Conservation (phyloP, 805 yeast genomes). For the Suhomyces pyralidae region DNA sequence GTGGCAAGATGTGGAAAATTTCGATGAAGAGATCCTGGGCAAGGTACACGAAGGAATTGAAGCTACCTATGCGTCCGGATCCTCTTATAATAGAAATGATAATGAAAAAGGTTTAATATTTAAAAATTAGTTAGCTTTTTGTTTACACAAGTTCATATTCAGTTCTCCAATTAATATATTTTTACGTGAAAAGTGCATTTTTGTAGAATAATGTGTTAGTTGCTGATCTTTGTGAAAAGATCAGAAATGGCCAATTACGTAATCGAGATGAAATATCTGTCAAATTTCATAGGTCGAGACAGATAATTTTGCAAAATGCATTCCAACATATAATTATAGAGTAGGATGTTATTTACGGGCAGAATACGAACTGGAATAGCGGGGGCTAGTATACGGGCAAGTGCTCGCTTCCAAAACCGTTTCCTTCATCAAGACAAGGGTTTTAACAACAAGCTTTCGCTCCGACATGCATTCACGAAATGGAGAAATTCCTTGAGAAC, state of each 20-base stretch:
- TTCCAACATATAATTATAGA: not conserved
- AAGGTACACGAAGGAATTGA: conserved; percentile 4
- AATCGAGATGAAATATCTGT: not conserved
- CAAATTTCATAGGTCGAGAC: not conserved
- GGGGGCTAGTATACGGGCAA: not conserved
- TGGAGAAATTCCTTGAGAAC: conserved; percentile 23
- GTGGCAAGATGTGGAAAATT: conserved; percentile 62
- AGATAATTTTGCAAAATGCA: not conserved
- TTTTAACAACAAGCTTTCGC: not conserved
- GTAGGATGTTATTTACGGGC: not conserved
- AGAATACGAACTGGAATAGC: not conserved
- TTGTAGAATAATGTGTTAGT: not conserved
- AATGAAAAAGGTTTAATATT: conserved; percentile 2
- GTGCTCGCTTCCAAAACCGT: not conserved
- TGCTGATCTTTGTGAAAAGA: not conserved
- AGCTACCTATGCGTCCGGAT: not conserved
- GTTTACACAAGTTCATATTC: not conserved
- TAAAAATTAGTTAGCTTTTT: not conserved
- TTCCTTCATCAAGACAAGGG: not conserved
- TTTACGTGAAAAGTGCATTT: not conserved
- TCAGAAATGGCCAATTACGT: not conserved
- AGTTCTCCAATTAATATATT: not conserved
- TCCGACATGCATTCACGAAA: not conserved
- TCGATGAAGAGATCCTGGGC: conserved; percentile 39
- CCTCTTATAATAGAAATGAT: not conserved